Evolutionary conservation across 176 grass and related monocot species (phyloP).

Genomic region (Eleusine indica): DNA sequence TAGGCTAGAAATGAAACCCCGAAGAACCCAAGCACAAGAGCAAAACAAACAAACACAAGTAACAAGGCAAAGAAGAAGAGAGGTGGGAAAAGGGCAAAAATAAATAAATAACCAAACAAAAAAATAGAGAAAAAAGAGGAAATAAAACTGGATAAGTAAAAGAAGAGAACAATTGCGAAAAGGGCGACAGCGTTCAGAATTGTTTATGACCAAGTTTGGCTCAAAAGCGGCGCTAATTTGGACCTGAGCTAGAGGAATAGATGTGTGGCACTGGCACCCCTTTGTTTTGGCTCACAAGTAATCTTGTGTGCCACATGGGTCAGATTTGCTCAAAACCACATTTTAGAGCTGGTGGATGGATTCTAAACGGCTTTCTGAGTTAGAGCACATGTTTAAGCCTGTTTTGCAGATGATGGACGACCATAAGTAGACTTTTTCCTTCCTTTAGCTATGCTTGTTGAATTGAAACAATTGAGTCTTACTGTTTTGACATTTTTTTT

Average conservation of each 20-base stretch:
- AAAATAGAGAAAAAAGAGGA: too few species aligned
- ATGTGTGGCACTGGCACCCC: background rate
- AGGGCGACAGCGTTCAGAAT: background rate
- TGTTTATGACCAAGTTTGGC: background rate
- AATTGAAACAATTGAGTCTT: conserved; percentile 22
- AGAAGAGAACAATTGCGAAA: too few species aligned
- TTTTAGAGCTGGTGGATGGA: background rate
- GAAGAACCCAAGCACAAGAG: too few species aligned
- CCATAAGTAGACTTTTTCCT: background rate
- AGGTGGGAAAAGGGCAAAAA: too few species aligned
- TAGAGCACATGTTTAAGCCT: background rate
- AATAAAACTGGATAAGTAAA: too few species aligned
- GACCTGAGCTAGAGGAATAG: background rate
- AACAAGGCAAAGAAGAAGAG: too few species aligned
- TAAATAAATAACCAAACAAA: too few species aligned
- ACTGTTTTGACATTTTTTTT: background rate
- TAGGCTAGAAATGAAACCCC: too few species aligned
- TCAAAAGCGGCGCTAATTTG: background rate
- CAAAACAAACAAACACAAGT: too few species aligned
- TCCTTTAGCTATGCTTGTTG: background rate
- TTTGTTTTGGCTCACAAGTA: background rate
- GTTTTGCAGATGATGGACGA: background rate
- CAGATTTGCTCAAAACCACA: background rate
- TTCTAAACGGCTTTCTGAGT: background rate
- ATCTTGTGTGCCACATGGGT: background rate